Percentiles rank a stretch among this genome's conserved stretches.
Evolutionary conservation across 2,329 filamentous ascomycete genomes (phyloP).

Genomic region (Arthrobotrys sphaeroides): DNA sequence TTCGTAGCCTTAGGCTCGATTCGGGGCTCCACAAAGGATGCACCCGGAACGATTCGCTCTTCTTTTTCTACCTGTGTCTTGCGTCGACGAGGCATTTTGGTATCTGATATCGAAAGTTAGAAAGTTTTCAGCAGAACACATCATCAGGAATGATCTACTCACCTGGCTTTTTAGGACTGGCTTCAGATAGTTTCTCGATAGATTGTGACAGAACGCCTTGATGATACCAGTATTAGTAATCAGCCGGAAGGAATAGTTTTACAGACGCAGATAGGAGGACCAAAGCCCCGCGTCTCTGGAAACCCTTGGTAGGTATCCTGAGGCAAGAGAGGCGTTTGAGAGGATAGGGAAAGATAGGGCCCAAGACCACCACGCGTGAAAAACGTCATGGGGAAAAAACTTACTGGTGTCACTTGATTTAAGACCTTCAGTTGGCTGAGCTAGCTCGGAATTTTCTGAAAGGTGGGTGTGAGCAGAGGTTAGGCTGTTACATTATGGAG

Average conservation of each 20-base stretch:
- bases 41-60: too few species aligned
- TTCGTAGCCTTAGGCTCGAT: neutral
- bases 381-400: neutral
- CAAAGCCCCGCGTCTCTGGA: too few species aligned
- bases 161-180: neutral
- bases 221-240: neutral
- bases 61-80: neutral
- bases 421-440: neutral
- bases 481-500: neutral
- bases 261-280: too few species aligned
- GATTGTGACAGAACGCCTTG: neutral
- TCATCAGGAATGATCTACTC: neutral
- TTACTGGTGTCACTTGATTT: neutral
- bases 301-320: too few species aligned
- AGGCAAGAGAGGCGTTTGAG: too few species aligned
- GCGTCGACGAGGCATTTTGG: constrained; percentile 2
- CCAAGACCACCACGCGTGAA: neutral
- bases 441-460: neutral
- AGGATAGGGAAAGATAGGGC: neutral
- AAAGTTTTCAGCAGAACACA: neutral
- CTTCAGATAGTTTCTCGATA: neutral
- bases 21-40: neutral
- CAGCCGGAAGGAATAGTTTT: too few species aligned
- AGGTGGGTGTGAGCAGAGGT: neutral
- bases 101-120: neutral